Percentiles rank a stretch among this genome's conserved stretches.
These are phyloP conservation scores for Pythium brassicae DNA, from an alignment of 352 stramenopile species.

Conservation along the genomic window DNA sequence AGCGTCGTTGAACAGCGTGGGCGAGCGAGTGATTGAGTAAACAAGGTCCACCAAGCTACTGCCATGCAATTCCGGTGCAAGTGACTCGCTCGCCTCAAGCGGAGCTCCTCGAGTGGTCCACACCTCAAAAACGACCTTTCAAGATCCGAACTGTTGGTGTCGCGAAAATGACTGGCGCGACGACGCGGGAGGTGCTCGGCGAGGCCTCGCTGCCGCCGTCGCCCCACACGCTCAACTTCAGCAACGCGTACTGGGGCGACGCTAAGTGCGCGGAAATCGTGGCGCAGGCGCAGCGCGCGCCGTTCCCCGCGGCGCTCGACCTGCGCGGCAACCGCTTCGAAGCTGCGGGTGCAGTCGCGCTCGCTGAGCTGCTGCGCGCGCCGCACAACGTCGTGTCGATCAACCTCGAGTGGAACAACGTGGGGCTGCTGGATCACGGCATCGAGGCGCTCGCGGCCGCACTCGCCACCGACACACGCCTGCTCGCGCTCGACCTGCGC, in stretches of 20 bases:
- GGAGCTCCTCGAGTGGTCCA: too few relatives aligned
- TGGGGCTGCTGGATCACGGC: conserved; percentile 70
- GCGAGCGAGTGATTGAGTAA: too few relatives aligned
- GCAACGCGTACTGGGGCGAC: conserved; percentile 69
- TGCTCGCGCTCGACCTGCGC: conserved; percentile 68
- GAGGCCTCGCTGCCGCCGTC: not conserved
- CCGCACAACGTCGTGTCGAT: conserved; percentile 58
- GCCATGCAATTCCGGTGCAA: too few relatives aligned
- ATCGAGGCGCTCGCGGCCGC: conserved; percentile 57
- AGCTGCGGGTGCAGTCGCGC: conserved; percentile 35
- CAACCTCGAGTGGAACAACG: conserved; percentile 81
- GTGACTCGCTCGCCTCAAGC: too few relatives aligned
- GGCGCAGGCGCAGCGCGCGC: conserved; percentile 33
- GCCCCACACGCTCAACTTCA: conserved; percentile 48
- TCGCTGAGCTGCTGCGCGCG: conserved; percentile 48
- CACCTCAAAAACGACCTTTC: too few relatives aligned
- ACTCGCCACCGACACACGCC: conserved; percentile 55
- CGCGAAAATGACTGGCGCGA: too few relatives aligned
- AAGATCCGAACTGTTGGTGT: too few relatives aligned
- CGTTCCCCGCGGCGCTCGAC: conserved; percentile 44
- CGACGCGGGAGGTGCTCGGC: too few relatives aligned
- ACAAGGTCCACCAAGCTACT: too few relatives aligned
- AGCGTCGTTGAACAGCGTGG: too few relatives aligned
- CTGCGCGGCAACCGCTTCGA: conserved; percentile 78
- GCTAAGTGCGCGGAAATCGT: conserved; percentile 61